Evolutionary conservation across 495 filamentous ascomycete species (phyloP).

Genomic region (Hyaloscypha hepaticicola): DNA sequence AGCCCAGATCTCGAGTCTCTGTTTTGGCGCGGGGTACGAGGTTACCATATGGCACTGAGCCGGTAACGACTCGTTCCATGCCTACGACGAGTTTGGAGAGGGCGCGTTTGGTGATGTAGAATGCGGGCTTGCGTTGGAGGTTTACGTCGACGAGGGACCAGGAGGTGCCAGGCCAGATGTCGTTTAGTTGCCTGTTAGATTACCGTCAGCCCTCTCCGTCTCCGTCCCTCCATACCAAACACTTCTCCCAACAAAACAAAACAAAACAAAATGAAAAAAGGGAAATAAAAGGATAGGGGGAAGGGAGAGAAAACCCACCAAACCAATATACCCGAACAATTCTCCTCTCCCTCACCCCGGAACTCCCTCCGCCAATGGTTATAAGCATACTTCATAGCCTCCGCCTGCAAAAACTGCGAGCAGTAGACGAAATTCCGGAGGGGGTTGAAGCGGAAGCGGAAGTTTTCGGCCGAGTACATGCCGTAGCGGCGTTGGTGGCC

Average conservation of each 20-base stretch:
- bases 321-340: slow-evolving; percentile 78
- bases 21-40: slow-evolving; percentile 43
- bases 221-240: too few relatives aligned
- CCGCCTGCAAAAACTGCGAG: slow-evolving; percentile 78
- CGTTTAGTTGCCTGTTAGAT: slow-evolving; percentile 86
- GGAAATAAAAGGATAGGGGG: too few relatives aligned
- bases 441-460: slow-evolving; percentile 45
- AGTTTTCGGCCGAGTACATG: slow-evolving; percentile 75
- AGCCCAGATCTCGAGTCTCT: slow-evolving; percentile 69
- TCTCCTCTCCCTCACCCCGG: slow-evolving; percentile 53
- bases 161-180: slow-evolving; percentile 83
- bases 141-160: slow-evolving; percentile 81
- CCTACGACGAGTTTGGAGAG: slow-evolving; percentile 65
- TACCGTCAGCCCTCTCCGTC: too few relatives aligned
- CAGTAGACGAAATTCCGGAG: slow-evolving; percentile 66
- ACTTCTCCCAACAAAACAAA: too few relatives aligned
- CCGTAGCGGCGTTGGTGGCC: slow-evolving; percentile 73
- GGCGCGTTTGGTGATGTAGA: slow-evolving; percentile 71
- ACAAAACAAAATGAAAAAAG: too few relatives aligned
- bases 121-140: slow-evolving; percentile 71
- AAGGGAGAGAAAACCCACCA: too few relatives aligned
- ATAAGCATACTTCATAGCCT: slow-evolving; percentile 75
- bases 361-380: slow-evolving; percentile 75
- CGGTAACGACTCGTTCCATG: slow-evolving; percentile 56
- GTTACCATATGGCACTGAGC: slow-evolving; percentile 47